These are phyloP conservation scores for Lactarius akahatsu DNA, from an alignment of 768 basidiomycete species.

Conservation along the genomic window DNA sequence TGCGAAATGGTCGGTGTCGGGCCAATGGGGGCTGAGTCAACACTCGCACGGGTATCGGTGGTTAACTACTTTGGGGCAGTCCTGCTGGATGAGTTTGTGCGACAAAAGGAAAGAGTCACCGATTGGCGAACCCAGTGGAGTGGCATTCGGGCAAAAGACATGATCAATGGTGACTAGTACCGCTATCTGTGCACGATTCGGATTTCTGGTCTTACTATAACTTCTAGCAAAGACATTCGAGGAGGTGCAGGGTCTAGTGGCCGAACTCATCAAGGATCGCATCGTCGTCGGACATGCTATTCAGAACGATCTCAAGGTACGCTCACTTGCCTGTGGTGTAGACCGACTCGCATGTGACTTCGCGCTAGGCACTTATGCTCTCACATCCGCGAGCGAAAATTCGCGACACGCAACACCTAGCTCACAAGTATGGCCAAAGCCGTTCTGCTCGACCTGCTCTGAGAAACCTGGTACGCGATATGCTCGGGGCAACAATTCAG, in stretches of 20 bases:
- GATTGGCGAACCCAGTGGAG: slow-evolving; percentile 92
- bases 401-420: slow-evolving; percentile 69
- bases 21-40: slow-evolving; percentile 74
- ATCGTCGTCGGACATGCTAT: slow-evolving; percentile 91
- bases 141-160: slow-evolving; percentile 75
- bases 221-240: slow-evolving; percentile 71
- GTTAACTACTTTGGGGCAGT: slow-evolving; percentile 87
- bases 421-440: slow-evolving; percentile 56
- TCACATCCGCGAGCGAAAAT: slow-evolving; percentile 64
- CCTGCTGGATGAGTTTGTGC: slow-evolving; percentile 81
- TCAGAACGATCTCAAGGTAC: slow-evolving; percentile 84
- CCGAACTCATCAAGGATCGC: slow-evolving; percentile 71
- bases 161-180: slow-evolving; percentile 55
- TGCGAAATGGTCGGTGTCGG: slow-evolving; percentile 99
- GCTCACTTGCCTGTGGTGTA: slow-evolving; percentile 29
- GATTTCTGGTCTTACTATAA: background rate
- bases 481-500: slow-evolving; percentile 80
- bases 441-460: slow-evolving; percentile 72
- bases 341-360: background rate
- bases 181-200: background rate
- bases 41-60: slow-evolving; percentile 83
- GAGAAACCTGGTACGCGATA: slow-evolving; percentile 74
- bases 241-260: slow-evolving; percentile 75
- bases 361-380: slow-evolving; percentile 58
- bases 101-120: slow-evolving; percentile 81